Evolutionary conservation across 345 rosid genomes (phyloP), one percentile per base, ranked within the genome.

Genomic region (Erysimum cheiranthoides): DNA sequence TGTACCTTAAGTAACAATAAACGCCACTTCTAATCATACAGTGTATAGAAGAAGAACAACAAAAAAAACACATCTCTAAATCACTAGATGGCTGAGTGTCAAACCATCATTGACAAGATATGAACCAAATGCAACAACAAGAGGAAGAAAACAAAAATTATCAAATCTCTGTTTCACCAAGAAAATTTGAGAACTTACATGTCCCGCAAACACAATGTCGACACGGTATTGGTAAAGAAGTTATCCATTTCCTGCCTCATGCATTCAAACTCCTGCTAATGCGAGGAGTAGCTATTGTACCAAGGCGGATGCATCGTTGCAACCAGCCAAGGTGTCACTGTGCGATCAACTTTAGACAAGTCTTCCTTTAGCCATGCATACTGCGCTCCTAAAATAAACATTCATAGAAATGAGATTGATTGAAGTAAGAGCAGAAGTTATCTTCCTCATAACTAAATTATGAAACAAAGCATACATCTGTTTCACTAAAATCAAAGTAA

Each of bases 241-340:
- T 66, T 70, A 80, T 81, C 98, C 93, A 93, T 91, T 80, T 84
- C 88, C 77, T 82, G 91, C 79, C 98, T 86, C 98, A 91, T 93
- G 80, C 98, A 93, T 82, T 93, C 98, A 72, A 87, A 90, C 78
- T 91, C 98, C 66, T 90, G 93, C 80, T 89, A 93, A 61, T 93
- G 98, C 1, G 98, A 87, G 49, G 86, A 75, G 59, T 89, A 90
- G 80, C 91, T 89, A 66, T 85, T 89, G 68, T 88, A 93, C 93
- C 97, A 93, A 14, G 97, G 97, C 11, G 96, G 80, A 83, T 93
- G 97, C 97, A 88, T 86, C 13, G 87, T 86, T 51, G 93, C 96
- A 54, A 88, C 91, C 43, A 93, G 73, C 98, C 98, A 93, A 9
- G 96, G 97, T 35, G 92, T 91, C 60, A 82, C 76, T 2, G 70